Percentiles rank a stretch among this genome's conserved stretches.
phyloP scores from a whole-genome alignment of 2,329 filamentous ascomycete species.

The Pyricularia pennisetigena region DNA sequence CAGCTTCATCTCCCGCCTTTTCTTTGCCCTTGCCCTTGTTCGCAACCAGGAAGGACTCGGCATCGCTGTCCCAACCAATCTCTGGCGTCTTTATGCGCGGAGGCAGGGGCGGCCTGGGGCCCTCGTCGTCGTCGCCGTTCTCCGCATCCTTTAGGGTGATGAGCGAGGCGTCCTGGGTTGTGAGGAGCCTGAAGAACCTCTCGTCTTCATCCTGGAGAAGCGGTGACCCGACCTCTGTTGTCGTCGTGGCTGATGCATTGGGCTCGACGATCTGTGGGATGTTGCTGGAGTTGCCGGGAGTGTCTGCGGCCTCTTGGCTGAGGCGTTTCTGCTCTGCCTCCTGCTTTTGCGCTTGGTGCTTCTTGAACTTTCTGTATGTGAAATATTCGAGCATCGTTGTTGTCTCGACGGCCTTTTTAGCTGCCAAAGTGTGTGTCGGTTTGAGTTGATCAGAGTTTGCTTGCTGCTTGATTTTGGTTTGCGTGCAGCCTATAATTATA shows the following conservation, averaged over 20 bases:
- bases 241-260: not conserved
- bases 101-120: conserved; percentile 42
- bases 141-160: conserved; percentile 2
- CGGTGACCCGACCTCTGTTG: conserved; percentile 21
- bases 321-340: conserved; percentile 14
- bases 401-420: not conserved
- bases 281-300: not conserved
- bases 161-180: conserved; percentile 20
- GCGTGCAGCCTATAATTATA: not conserved
- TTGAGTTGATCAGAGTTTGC: not conserved
- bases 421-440: not conserved
- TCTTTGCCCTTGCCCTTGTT: conserved; percentile 21
- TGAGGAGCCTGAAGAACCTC: conserved; percentile 45
- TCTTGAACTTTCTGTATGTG: conserved; percentile 52
- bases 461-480: not conserved
- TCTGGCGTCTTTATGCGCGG: conserved; percentile 40
- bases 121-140: conserved; percentile 25
- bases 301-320: not conserved
- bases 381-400: conserved; percentile 53
- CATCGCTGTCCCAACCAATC: conserved; percentile 36
- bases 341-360: conserved; percentile 40
- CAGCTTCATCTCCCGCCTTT: conserved; percentile 14
- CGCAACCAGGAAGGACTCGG: conserved; percentile 21
- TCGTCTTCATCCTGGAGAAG: conserved; percentile 48
- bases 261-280: conserved; percentile 1